Base-by-base conservation (phyloP, 306 rosid species). In the Crataegus laevigata region DNA sequence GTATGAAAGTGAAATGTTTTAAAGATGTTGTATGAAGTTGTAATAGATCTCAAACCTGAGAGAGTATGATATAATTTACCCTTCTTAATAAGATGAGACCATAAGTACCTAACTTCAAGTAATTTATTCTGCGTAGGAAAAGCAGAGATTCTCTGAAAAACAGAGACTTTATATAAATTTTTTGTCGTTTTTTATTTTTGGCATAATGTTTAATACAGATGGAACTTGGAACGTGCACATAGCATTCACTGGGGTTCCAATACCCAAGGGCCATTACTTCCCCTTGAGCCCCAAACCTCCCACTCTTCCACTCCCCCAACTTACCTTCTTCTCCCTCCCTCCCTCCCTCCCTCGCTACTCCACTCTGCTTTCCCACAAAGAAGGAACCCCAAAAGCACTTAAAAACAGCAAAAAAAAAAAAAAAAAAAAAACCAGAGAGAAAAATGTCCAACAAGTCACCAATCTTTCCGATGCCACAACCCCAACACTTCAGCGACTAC, bases 401-500 rank as follows among this genome's bases (percentile, higher is more conserved):
- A 66, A n/a, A n/a, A 58, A 73, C 6, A 22, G 13, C 2, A n/a
- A 43, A 30, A 15, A n/a, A 28, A 59, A n/a, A n/a, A n/a, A n/a
- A n/a, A n/a, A n/a, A n/a, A n/a, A n/a, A n/a, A n/a, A n/a, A n/a
- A n/a, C n/a, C 9, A 52, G 58, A 18, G 24, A 13, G 50, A 5
- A 24, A 24, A 78, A 90, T 94, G 98, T 84, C 96, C 0, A 85
- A 61, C 79, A 90, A 87, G 47, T 81, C 97, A 11, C 98, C 98
- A 13, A 78, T 94, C 40, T 94, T 91, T 22, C 97, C 97, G 18
- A 86, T 91, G 63, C 87, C 96, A 9, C 85, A 93, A 45, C 94
- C 97, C 2, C 98, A 90, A 42, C 98, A 94, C 64, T 94, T 89
- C 85, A 91, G 94, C 70, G 98, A 94, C 87, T 94, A 94, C 74